Base-by-base conservation (phyloP, 2,329 filamentous ascomycete genomes). In the Aspergillus proliferans region DNA sequence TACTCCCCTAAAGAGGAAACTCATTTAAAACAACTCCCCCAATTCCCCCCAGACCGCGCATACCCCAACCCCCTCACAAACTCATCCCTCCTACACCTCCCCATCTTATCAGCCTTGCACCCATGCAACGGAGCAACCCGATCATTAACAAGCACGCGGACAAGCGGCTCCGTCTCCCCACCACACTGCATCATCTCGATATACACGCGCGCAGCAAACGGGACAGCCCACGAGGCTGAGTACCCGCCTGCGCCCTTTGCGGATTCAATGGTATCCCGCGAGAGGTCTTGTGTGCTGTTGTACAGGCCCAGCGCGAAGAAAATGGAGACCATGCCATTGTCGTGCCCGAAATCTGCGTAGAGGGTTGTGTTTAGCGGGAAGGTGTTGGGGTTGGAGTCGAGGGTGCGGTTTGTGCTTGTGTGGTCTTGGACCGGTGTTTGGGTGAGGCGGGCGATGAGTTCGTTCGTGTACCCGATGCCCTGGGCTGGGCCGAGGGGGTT, bases 321-420 rank as follows among this genome's bases (percentile, higher is more conserved):
- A 6, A 94, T 82, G 6, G 80, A 79, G 26, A 81, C 82, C 83
- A 96, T 89, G 63, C 86, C 84, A 66, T 94, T 95, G 69, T 96
- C 91, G 68, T 96, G 91, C 54, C 84, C 88, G 64, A 96, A 95
- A 68, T 96, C 91, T 0, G 88, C 90, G 62, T 94, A 96, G 1
- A 95, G 71, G 9, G 71, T 71, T 40, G 73, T 69, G 52, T 79
- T 76, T 0, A 95, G 72, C 0, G 91, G 90, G 61, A 95, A 96
- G 0, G 87, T 91, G 6, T 69, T 63, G 0, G 78, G 71, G 50
- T 82, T 75, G 4, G 72, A 71, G 64, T 94, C 87, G 0, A 95
- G 77, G 0, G 90, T 95, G 33, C 72, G 74, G 67, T 96, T 95
- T 5, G 85, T 88, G 47, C 76, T 83, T 0, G 89, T 95, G 50